These are phyloP conservation scores for Buxus sempervirens DNA, from an alignment of 164 flowering plant genomes.

Conservation along the genomic window DNA sequence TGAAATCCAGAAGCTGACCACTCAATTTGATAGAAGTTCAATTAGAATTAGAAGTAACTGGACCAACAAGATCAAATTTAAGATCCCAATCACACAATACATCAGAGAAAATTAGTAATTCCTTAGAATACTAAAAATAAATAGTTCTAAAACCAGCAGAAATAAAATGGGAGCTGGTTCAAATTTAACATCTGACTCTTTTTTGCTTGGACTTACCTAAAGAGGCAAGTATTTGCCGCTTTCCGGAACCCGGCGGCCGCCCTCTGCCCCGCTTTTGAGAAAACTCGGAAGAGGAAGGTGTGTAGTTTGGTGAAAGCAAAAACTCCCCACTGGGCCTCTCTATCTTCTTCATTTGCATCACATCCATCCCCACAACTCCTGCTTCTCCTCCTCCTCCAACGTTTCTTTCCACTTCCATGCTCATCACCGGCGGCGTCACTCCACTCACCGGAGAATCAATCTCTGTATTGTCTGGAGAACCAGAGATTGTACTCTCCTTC, in stretches of 20 bases:
- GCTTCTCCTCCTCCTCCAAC: slow-evolving; percentile 18
- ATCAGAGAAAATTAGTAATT: no score
- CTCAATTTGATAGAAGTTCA: not conserved
- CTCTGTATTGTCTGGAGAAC: slow-evolving; percentile 36
- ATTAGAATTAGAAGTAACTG: not conserved
- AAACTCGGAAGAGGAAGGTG: slow-evolving; percentile 24
- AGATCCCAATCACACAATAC: no score
- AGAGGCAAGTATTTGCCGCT: slow-evolving; percentile 56
- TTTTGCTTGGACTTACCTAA: slow-evolving; percentile 40
- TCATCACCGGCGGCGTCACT: slow-evolving; percentile 24
- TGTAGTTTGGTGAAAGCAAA: slow-evolving; percentile 29
- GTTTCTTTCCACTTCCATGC: slow-evolving; percentile 26
- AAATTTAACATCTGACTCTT: not conserved
- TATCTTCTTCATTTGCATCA: slow-evolving; percentile 52
- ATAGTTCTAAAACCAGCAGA: not conserved
- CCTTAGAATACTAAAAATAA: no score
- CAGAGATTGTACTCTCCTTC: slow-evolving; percentile 40
- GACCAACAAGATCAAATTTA: no score
- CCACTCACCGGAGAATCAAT: slow-evolving; percentile 38
- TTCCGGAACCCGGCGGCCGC: slow-evolving; percentile 63
- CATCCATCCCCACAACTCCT: slow-evolving; percentile 7
- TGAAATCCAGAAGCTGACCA: not conserved
- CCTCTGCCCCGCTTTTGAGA: slow-evolving; percentile 54
- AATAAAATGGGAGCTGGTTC: not conserved
- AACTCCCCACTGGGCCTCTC: slow-evolving; percentile 74